Evolutionary conservation across 441 rosid genomes (phyloP), one percentile per base, ranked within the genome.

Genomic region (Gossypium davidsonii): DNA sequence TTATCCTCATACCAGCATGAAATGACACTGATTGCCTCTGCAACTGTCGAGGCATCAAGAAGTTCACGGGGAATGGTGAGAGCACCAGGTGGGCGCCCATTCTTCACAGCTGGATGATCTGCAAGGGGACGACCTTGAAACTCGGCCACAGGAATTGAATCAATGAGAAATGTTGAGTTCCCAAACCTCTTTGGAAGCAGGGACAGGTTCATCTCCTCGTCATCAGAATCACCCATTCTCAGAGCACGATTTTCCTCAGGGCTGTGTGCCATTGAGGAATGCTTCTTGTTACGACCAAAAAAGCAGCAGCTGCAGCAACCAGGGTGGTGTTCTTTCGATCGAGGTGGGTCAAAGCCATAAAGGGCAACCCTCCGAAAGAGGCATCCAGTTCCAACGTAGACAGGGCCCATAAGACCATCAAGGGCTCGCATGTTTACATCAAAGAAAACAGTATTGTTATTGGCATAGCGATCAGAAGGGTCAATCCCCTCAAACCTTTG

Each of bases 1-100:
- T 92, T 92, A 73, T 92, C 97, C 76, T 90, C 97, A 1, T 92
- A 92, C 97, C 97, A 92, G 81, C 97, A 92, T 46, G 97, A 92
- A 74, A 92, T 92, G 74, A 89, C 96, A 44, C 94, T 90, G 60
- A 92, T 90, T 39, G 97, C 97, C 84, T 92, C 97, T 4, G 97
- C 96, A 64, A 92, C 96, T 10, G 94, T 92, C n/a, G 93, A 88
- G 46, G 97, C 97, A 72, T 90, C 97, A 0, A 92, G 97, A 85
- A 89, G 94, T 67, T 92, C 96, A 11, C 96, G 92, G 4, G 94
- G 93, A 34, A 89, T 87, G 63, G 96, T 88, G 4, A 92, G 97
- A 53, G 94, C 96, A 10, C 97, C 96, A 0, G 97, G 94, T 6
- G 91, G 92, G 48, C 97, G 82, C 4, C 97, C 96, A 48, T 90